A percentile compares a stretch with the other conserved stretches of the same genome.
Evolutionary conservation across 805 yeast genomes (phyloP).

Genomic region (Monosporozyma unispora): DNA sequence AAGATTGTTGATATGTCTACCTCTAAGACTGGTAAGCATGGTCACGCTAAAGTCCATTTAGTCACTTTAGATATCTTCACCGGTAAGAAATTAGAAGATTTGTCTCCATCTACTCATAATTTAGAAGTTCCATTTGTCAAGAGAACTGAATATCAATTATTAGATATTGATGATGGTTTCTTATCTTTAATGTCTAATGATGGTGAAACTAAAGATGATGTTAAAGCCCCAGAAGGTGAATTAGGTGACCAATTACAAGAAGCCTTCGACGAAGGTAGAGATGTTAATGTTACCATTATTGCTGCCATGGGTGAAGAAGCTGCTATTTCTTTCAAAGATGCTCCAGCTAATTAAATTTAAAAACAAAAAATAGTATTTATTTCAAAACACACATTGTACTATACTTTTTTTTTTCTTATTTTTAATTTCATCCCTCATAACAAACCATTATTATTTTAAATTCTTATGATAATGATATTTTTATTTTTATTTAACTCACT

Average conservation of each 20-base stretch:
- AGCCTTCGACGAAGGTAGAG: conserved; percentile 97
- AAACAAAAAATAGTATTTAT: background rate
- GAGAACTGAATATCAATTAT: conserved; percentile 93
- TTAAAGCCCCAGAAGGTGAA: conserved; percentile 96
- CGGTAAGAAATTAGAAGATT: conserved; percentile 98
- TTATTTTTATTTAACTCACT: background rate
- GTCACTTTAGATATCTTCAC: conserved; percentile 99
- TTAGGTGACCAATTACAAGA: conserved; percentile 87
- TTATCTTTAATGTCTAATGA: conserved; percentile 92
- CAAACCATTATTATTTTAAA: background rate
- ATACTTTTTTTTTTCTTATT: no score
- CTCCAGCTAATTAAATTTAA: conserved; percentile 54
- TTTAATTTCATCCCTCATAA: background rate
- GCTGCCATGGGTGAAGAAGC: conserved; percentile 99
- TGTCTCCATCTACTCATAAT: conserved; percentile 99
- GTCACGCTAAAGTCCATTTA: conserved; percentile 99
- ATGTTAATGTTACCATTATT: conserved; percentile 90
- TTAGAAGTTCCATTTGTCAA: conserved; percentile 98
- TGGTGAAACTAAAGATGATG: conserved; percentile 99
- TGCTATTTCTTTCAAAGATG: conserved; percentile 96
- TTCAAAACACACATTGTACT: background rate
- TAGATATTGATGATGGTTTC: conserved; percentile 98
- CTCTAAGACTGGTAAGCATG: conserved; percentile 99
- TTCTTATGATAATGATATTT: background rate
- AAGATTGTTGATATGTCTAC: conserved; percentile 99